Conservation (phyloP, 2,329 filamentous ascomycete species). For the Phialophora verrucosa region DNA sequence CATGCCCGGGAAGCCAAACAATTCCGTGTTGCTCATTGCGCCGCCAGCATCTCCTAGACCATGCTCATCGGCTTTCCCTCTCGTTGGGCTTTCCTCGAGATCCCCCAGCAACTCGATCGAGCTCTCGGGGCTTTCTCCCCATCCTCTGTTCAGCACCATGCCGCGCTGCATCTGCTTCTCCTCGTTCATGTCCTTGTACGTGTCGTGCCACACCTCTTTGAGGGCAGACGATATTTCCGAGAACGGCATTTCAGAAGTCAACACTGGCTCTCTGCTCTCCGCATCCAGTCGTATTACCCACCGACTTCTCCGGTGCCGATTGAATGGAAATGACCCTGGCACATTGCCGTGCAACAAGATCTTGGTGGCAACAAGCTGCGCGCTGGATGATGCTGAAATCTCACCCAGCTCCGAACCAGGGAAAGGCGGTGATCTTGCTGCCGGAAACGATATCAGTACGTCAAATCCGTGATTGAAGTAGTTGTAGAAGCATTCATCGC, state of each 20-base stretch:
- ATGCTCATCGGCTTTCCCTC: slow-evolving; percentile 37
- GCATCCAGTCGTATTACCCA: slow-evolving; percentile 72
- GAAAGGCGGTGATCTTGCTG: slow-evolving; percentile 66
- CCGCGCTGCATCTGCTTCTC: slow-evolving; percentile 61
- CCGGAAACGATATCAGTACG: slow-evolving; percentile 81
- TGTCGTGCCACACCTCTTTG: slow-evolving; percentile 71
- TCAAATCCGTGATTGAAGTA: slow-evolving; percentile 97
- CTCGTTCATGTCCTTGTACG: slow-evolving; percentile 63
- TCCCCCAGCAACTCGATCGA: slow-evolving; percentile 84
- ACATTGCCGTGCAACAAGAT: slow-evolving; percentile 94
- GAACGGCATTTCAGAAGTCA: slow-evolving; percentile 80
- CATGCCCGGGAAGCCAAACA: slow-evolving; percentile 92
- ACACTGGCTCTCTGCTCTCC: slow-evolving; percentile 48
- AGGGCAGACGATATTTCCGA: slow-evolving; percentile 72
- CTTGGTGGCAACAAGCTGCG: slow-evolving; percentile 84
- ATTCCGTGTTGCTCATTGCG: slow-evolving; percentile 73
- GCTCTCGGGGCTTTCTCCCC: slow-evolving; percentile 83
- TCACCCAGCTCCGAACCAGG: slow-evolving; percentile 47
- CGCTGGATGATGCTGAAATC: slow-evolving; percentile 43
- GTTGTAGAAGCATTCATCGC: slow-evolving; percentile 81
- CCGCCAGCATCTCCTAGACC: slow-evolving; percentile 56
- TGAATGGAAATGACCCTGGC: slow-evolving; percentile 95
- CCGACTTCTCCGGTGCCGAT: slow-evolving; percentile 84
- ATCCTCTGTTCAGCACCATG: slow-evolving; percentile 89
- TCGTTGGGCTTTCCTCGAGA: slow-evolving; percentile 74